Conservation (phyloP, 2,329 filamentous ascomycete genomes). For the Penicillium sp. region DNA sequence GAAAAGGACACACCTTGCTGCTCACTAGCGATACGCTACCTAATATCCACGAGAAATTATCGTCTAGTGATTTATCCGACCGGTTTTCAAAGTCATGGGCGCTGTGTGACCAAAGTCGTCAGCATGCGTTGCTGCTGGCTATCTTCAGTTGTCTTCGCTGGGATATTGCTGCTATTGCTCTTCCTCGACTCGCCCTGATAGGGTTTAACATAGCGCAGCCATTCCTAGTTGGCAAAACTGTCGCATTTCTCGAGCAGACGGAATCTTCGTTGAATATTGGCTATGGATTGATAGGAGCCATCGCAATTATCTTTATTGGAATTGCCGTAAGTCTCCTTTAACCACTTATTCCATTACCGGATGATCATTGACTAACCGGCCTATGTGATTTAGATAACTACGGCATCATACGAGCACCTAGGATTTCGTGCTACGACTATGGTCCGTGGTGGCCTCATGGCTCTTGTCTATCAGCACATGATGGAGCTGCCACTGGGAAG, state of each 20-base stretch:
- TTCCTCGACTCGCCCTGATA: conserved; percentile 15
- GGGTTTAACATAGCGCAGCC: conserved; percentile 19
- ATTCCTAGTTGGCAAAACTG: conserved; percentile 13
- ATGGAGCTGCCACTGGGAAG: conserved; percentile 18
- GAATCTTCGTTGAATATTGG: conserved; percentile 5
- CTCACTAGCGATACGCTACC: conserved; percentile 8
- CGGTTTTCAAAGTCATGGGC: conserved; percentile 7
- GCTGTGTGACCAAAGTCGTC: conserved; percentile 1
- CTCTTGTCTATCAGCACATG: conserved; percentile 19
- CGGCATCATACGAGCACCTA: conserved; percentile 10
- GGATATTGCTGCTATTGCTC: conserved; percentile 11
- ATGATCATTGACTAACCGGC: not conserved
- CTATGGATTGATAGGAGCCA: conserved; percentile 12
- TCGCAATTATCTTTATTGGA: conserved; percentile 4
- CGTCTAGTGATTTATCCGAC: not conserved
- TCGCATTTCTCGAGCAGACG: conserved; percentile 5
- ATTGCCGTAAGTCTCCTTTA: conserved; percentile 10
- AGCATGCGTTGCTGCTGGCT: conserved; percentile 12
- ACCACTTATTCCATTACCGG: not conserved
- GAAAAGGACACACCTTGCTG: conserved; percentile 11
- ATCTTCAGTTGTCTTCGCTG: conserved; percentile 15
- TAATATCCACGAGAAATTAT: conserved; percentile 8
- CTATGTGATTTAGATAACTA: conserved; percentile 8
- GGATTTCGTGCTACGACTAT: conserved; percentile 19
- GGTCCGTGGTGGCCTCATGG: conserved; percentile 21